Evolutionary conservation across 2,329 filamentous ascomycete species (phyloP).

Genomic region (Microsporum ferrugineum): DNA sequence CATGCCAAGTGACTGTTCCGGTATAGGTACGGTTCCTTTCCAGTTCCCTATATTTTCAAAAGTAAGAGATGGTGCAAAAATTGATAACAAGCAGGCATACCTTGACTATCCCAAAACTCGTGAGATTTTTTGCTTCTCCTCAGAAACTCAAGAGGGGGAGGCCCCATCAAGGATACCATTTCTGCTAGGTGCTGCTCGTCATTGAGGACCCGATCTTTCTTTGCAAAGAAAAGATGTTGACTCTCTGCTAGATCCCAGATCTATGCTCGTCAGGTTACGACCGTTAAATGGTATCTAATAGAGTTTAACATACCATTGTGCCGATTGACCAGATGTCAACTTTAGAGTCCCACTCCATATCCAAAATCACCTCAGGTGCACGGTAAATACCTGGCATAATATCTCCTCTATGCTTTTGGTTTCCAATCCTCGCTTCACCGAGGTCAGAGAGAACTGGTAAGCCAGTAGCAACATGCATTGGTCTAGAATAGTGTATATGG

Average conservation of each 20-base stretch:
- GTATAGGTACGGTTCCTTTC: conserved; percentile 11
- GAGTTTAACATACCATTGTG: conserved; percentile 14
- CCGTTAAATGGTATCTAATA: neutral
- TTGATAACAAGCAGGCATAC: conserved; percentile 9
- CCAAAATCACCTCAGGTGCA: conserved; percentile 18
- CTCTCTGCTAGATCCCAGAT: conserved; percentile 9
- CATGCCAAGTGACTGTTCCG: conserved; percentile 3
- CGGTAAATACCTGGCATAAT: conserved; percentile 18
- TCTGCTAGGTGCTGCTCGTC: conserved; percentile 18
- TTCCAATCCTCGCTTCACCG: conserved; percentile 3
- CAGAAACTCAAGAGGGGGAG: conserved; percentile 13
- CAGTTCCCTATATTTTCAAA: conserved; percentile 3
- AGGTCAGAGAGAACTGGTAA: conserved; percentile 11
- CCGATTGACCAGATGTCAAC: conserved; percentile 21
- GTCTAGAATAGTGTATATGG: conserved; percentile 8
- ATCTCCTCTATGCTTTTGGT: conserved; percentile 7
- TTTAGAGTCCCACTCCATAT: conserved; percentile 18
- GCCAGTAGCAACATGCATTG: neutral
- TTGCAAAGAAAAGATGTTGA: conserved; percentile 1
- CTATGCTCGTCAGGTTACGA: neutral
- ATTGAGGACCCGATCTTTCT: neutral
- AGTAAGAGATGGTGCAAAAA: neutral
- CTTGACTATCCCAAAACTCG: conserved; percentile 19
- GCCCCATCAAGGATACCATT: conserved; percentile 15
- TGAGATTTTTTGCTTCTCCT: conserved; percentile 14